A percentile compares a stretch with the other conserved stretches of the same genome.
Conservation (phyloP, 106 monocot genomes). For the Dioscorea dumetorum region DNA sequence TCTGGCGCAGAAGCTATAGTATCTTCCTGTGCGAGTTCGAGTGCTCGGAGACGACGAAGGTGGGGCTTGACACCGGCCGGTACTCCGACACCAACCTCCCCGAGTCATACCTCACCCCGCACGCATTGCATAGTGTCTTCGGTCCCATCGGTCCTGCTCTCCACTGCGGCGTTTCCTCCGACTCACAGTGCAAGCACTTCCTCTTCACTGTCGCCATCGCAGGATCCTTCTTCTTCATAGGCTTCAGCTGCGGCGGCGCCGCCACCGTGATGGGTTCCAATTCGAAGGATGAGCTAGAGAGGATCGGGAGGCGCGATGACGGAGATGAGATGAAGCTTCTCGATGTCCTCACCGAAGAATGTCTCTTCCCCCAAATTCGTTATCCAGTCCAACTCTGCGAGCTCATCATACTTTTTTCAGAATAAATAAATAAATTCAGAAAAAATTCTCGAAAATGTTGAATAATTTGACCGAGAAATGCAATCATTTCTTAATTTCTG, state of each 20-base stretch:
- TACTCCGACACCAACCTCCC: no score
- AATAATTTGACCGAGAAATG: background rate
- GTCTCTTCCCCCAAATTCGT: slow-evolving; percentile 56
- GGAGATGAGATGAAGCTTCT: slow-evolving; percentile 49
- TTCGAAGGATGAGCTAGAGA: slow-evolving; percentile 11
- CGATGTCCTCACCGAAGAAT: slow-evolving; percentile 45
- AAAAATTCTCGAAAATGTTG: background rate
- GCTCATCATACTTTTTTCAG: no score
- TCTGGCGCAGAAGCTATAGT: no score
- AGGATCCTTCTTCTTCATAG: slow-evolving; percentile 32
- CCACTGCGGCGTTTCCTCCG: no score
- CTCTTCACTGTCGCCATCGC: slow-evolving; percentile 35
- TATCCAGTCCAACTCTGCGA: slow-evolving; percentile 63
- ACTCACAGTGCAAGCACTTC: slow-evolving; percentile 78
- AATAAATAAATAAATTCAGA: background rate
- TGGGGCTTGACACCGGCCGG: no score
- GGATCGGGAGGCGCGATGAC: slow-evolving; percentile 45
- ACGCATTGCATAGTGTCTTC: no score
- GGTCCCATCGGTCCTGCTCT: no score
- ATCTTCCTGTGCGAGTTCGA: no score
- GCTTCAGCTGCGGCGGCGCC: slow-evolving; percentile 1
- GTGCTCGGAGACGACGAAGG: no score
- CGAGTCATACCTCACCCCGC: no score
- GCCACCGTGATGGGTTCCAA: background rate
- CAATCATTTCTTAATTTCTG: background rate